Evolutionary conservation across 768 basidiomycete species (phyloP), one percentile per base, ranked within the genome.

Genomic region (Hypholoma sublateritium): DNA sequence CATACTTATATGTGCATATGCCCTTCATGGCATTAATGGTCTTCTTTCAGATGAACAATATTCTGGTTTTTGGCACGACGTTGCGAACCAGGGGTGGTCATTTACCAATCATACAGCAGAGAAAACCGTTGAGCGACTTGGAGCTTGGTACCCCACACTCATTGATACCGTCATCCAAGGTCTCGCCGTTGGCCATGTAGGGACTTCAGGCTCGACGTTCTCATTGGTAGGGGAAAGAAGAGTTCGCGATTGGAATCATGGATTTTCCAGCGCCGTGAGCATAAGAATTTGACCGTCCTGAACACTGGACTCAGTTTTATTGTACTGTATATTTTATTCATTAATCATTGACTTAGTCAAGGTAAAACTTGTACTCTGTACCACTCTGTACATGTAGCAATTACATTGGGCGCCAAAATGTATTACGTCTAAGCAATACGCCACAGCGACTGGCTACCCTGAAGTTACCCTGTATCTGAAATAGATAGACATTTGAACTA

Each of bases 151-250:
- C 63, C 72, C 75, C 6, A 67, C 80, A 6, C 62, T 87, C 25
- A 67, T 87, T 17, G 83, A 86, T 61, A 76, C 81, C 9, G 80
- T 80, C 5, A 73, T 80, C 32, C 84, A 86, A 58, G 82, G 81
- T n/a, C 70, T 72, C 44, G 83, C 76, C 11, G 63, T 74, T 4
- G 86, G 83, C 12, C 81, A 86, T 60, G 79, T 87, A 12, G 86
- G 85, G 11, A 86, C 83, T 3, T 67, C 75, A 17, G 66, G 71
- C 47, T 85, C 83, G 19, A 86, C 85, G 21, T 82, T 84, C 67
- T 81, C 81, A 44, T 62, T 82, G 45, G 64, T 87, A 14, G 80
- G 83, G 3, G 70, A 69, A 16, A 73, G 78, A 34, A 70, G 85
- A 37, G 85, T 86, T 42, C 68, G 77, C 57, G 78, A 84, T 48